Base-by-base conservation (phyloP, 2,329 filamentous ascomycete species). In the Aspergillus oerlinghausenensis region DNA sequence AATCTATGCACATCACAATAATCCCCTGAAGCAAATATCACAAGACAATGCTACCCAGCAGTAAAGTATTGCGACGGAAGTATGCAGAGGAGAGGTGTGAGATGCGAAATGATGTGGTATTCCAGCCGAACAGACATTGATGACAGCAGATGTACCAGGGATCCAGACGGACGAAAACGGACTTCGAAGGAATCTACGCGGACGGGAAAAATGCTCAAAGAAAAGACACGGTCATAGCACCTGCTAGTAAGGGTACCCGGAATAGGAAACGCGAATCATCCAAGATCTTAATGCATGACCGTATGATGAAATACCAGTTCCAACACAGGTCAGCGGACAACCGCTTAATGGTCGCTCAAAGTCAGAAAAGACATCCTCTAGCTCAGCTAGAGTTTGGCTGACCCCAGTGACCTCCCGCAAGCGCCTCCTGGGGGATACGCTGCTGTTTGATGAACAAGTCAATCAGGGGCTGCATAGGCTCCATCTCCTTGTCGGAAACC, bases 381-480 rank as follows among this genome's bases (percentile, higher is more conserved):
- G 63, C 62, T 67, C 66, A 71, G 61, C 62, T 67, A 59, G 70
- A 65, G 55, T 55, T 57, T 56, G 73, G 72, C 60, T 75, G 71
- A 50, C 71, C 69, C 76, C 75, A 75, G 63, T 77, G 73, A 55
- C 76, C 73, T 23, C 74, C 73, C 40, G 65, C 64, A 40, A 76
- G 65, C 11, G 78, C 77, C 67, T 89, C 88, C 11, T 85, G 84
- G 1, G 92, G 92, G 65, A 97, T 89, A 26, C 92, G 89, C 57
- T 92, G 92, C 70, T 93, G 93, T 60, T 88, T 88, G 26, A 92
- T 87, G 88, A 92, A 97, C 50, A 97, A 82, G 68, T 97, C 92
- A 65, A 97, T 90, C 65, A 97, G 77, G 26, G 90, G 91, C 78
- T 95, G 90, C 91, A 97, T 96, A 23, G 93, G 93, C 80, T 97